Evolutionary conservation across 768 basidiomycete species (phyloP).

Genomic region (Exidia glandulosa): DNA sequence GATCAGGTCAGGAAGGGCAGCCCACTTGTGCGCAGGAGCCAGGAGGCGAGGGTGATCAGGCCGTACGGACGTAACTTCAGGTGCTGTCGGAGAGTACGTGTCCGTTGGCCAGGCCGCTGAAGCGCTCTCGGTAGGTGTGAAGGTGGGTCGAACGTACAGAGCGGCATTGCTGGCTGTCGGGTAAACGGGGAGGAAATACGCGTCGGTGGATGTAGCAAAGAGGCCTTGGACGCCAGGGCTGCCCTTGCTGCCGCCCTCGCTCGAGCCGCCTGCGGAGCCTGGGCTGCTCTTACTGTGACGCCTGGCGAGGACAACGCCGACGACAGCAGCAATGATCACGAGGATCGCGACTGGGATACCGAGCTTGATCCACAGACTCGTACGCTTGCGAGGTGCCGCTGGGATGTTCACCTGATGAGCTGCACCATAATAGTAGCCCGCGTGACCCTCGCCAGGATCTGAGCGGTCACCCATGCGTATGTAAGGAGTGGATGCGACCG

Average conservation of each 20-base stretch:
- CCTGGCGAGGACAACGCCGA: constrained; percentile 28
- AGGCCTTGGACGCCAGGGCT: constrained; percentile 35
- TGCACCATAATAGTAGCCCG: too few relatives aligned
- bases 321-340: constrained; percentile 27
- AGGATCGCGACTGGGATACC: constrained; percentile 18
- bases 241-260: constrained; percentile 4
- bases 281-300: constrained; percentile 13
- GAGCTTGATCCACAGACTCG: constrained; percentile 1
- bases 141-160: constrained; percentile 23
- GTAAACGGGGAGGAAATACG: constrained; percentile 75
- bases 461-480: too few relatives aligned
- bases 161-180: constrained; percentile 65
- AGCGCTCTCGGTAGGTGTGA: constrained; percentile 14
- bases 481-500: too few relatives aligned
- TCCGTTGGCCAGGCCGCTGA: constrained; percentile 19
- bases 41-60: constrained; percentile 29
- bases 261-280: constrained; percentile 2
- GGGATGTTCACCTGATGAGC: too few relatives aligned
- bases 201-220: constrained; percentile 69
- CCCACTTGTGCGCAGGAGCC: constrained; percentile 30
- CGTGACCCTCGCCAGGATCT: too few relatives aligned
- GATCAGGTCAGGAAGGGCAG: constrained; percentile 26
- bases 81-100: constrained; percentile 6
- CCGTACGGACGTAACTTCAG: constrained; percentile 14
- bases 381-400: too few relatives aligned